phyloP scores from a whole-genome alignment of 2,329 filamentous ascomycete genomes.

The Fusarium sp. region DNA sequence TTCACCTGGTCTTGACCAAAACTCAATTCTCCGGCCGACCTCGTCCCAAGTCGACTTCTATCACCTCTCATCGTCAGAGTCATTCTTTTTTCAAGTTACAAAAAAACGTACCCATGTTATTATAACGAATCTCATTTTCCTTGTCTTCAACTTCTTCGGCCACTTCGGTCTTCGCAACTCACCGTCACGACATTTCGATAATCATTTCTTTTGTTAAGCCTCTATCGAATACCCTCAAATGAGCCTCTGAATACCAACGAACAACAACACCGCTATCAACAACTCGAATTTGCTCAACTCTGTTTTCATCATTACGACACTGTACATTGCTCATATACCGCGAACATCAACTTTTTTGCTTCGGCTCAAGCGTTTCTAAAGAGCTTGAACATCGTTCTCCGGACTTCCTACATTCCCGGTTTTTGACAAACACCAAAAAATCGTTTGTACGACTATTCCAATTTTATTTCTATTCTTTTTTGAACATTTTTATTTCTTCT shows the following conservation, averaged over 20 bases:
- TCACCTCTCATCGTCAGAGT: slow-evolving; percentile 37
- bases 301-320: slow-evolving; percentile 35
- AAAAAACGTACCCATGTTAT: slow-evolving; percentile 52
- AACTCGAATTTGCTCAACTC: slow-evolving; percentile 37
- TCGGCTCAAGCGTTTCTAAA: slow-evolving; percentile 28
- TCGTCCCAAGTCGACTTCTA: slow-evolving; percentile 41
- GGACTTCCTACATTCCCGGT: slow-evolving; percentile 19
- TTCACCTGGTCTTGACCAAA: slow-evolving; percentile 16
- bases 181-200: slow-evolving; percentile 45
- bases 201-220: slow-evolving; percentile 49
- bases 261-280: slow-evolving; percentile 38
- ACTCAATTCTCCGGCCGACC: slow-evolving; percentile 35
- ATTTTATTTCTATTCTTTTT: slow-evolving; percentile 28
- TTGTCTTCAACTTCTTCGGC: slow-evolving; percentile 45
- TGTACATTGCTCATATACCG: slow-evolving; percentile 47
- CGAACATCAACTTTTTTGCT: slow-evolving; percentile 28
- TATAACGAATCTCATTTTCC: slow-evolving; percentile 52
- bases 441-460: slow-evolving; percentile 44
- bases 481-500: slow-evolving; percentile 20
- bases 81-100: slow-evolving; percentile 41
- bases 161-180: slow-evolving; percentile 42
- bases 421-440: slow-evolving; percentile 36
- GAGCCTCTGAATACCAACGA: slow-evolving; percentile 53
- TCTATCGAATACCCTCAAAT: slow-evolving; percentile 48
- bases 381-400: slow-evolving; percentile 19